These are phyloP conservation scores for Arachnopeziza araneosa DNA, from an alignment of 2,329 filamentous ascomycete genomes.

Conservation along the genomic window DNA sequence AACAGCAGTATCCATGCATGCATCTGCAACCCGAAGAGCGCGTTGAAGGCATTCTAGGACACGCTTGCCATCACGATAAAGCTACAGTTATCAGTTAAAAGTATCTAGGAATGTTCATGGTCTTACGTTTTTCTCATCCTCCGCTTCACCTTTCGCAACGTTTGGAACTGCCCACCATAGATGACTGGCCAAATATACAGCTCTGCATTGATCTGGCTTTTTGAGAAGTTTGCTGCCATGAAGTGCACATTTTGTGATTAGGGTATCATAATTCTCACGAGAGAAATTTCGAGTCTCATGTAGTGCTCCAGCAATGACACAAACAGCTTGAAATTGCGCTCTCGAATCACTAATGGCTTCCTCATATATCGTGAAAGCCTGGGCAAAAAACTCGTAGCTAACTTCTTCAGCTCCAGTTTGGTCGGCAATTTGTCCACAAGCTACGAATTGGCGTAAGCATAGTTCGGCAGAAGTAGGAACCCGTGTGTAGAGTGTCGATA, in stretches of 20 bases:
- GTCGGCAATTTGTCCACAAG: slow-evolving; percentile 88
- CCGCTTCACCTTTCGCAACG: slow-evolving; percentile 71
- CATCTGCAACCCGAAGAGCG: slow-evolving; percentile 90
- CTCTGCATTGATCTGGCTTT: slow-evolving; percentile 96
- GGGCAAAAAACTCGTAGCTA: slow-evolving; percentile 95
- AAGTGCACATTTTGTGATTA: slow-evolving; percentile 95
- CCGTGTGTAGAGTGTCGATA: slow-evolving; percentile 82
- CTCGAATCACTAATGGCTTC: slow-evolving; percentile 93
- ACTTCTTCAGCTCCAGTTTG: slow-evolving; percentile 91
- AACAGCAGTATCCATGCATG: slow-evolving; percentile 97
- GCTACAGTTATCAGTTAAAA: slow-evolving; percentile 47
- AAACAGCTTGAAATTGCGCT: slow-evolving; percentile 96
- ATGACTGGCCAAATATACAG: slow-evolving; percentile 93
- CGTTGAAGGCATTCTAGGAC: slow-evolving; percentile 95
- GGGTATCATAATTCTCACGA: slow-evolving; percentile 96
- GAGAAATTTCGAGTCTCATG: slow-evolving; percentile 87
- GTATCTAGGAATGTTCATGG: neutral
- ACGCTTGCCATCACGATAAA: slow-evolving; percentile 95
- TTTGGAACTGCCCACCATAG: slow-evolving; percentile 96
- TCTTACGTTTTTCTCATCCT: slow-evolving; percentile 73
- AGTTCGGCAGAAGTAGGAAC: slow-evolving; percentile 82
- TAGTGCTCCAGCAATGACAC: slow-evolving; percentile 82
- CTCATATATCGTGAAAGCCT: slow-evolving; percentile 97
- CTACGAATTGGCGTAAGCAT: slow-evolving; percentile 80
- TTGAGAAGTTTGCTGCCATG: slow-evolving; percentile 95